Evolutionary conservation across 805 yeast genomes (phyloP).

Genomic region (Millerozyma acaciae): DNA sequence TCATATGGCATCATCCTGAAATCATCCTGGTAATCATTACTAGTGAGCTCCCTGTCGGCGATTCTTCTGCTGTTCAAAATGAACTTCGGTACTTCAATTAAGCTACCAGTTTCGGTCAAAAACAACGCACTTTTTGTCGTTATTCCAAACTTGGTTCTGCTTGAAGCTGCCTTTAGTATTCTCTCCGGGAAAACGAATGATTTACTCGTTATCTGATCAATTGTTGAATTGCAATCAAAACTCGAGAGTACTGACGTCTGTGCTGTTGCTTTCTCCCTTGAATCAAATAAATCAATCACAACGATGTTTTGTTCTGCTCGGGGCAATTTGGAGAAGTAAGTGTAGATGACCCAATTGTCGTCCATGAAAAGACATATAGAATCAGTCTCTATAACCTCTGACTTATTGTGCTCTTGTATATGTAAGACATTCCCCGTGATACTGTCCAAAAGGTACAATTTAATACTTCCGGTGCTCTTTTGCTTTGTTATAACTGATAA

Average conservation of each 20-base stretch:
- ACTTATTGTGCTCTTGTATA: slow-evolving; percentile 37
- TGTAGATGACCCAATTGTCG: slow-evolving; percentile 79
- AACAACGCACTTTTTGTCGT: slow-evolving; percentile 54
- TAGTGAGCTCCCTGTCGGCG: slow-evolving; percentile 47
- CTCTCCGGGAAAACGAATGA: slow-evolving; percentile 62
- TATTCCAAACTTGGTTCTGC: slow-evolving; percentile 31
- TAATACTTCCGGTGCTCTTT: slow-evolving; percentile 24
- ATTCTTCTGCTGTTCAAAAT: slow-evolving; percentile 68
- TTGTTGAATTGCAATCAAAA: slow-evolving; percentile 25
- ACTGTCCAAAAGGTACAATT: slow-evolving; percentile 58
- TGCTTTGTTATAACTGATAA: slow-evolving; percentile 45
- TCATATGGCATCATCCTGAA: slow-evolving; percentile 62
- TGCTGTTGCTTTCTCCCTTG: slow-evolving; percentile 22
- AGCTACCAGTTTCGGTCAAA: slow-evolving; percentile 55
- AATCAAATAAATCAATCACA: slow-evolving; percentile 75
- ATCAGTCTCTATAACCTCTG: slow-evolving; percentile 34
- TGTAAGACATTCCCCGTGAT: slow-evolving; percentile 63
- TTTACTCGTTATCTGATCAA: slow-evolving; percentile 49
- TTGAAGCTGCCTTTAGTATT: slow-evolving; percentile 48
- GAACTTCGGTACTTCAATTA: slow-evolving; percentile 67
- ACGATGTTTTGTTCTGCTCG: slow-evolving; percentile 52
- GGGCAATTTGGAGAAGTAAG: slow-evolving; percentile 52
- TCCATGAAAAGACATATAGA: slow-evolving; percentile 58
- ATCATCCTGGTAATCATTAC: slow-evolving; percentile 50
- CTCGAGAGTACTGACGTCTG: slow-evolving; percentile 24